A percentile compares a stretch with the other conserved stretches of the same genome.
phyloP scores from a whole-genome alignment of 345 rosid genomes.

The Linum usitatissimum region DNA sequence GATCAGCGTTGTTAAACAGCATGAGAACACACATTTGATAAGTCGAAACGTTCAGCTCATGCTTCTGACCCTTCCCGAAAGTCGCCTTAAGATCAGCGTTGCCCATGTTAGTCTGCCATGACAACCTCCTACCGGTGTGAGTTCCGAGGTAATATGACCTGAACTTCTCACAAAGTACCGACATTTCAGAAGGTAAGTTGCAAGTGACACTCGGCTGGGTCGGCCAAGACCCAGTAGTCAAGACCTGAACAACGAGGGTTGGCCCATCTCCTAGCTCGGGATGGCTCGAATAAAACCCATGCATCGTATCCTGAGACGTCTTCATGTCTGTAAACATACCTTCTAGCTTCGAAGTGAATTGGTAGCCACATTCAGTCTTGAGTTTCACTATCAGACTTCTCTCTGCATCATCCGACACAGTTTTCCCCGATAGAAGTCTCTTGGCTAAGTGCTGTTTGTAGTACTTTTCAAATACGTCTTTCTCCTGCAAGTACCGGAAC shows the following conservation, averaged over 20 bases:
- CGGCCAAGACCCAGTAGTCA: constrained; percentile 97
- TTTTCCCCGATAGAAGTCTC: constrained; percentile 89
- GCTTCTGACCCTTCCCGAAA: constrained; percentile 96
- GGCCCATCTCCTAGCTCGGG: constrained; percentile 82
- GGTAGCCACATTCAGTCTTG: constrained; percentile 96
- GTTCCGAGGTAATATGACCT: constrained; percentile 90
- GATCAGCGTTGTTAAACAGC: constrained; percentile 76
- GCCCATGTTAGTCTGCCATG: constrained; percentile 99
- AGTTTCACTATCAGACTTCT: constrained; percentile 93
- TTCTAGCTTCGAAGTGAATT: constrained; percentile 91
- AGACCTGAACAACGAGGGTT: constrained; percentile 81
- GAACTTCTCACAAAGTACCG: constrained; percentile 84
- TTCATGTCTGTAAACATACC: constrained; percentile 99
- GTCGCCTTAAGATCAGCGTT: constrained; percentile 82
- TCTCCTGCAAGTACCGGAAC: constrained; percentile 97
- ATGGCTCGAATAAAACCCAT: constrained; percentile 56
- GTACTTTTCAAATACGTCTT: constrained; percentile 94
- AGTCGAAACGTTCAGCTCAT: constrained; percentile 92
- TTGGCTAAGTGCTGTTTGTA: constrained; percentile 97
- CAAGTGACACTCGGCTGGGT: constrained; percentile 75
- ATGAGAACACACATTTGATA: constrained; percentile 97
- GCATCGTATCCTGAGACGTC: constrained; percentile 95
- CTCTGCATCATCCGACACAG: constrained; percentile 91
- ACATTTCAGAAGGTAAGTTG: constrained; percentile 85
- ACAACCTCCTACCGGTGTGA: constrained; percentile 83